A percentile compares a stretch with the other conserved stretches of the same genome.
phyloP scores from a whole-genome alignment of 768 basidiomycete genomes.

The Pleurotus tuoliensis region DNA sequence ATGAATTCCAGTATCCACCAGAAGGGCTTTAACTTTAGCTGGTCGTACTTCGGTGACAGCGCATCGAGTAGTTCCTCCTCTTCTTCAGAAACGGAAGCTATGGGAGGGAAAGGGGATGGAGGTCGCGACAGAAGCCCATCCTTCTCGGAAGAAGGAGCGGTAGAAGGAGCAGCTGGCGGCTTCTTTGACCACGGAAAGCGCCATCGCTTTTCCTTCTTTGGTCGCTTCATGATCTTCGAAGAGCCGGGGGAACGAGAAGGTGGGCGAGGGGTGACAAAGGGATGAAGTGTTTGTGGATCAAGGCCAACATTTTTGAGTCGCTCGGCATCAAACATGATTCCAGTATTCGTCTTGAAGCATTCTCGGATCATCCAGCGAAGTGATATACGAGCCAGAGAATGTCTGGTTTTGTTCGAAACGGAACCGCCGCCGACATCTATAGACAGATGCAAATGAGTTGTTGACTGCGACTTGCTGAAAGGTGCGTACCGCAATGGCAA shows the following conservation, averaged over 20 bases:
- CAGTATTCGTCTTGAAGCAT: slow-evolving; percentile 55
- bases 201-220: slow-evolving; percentile 12
- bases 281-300: slow-evolving; percentile 44
- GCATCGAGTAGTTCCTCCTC: slow-evolving; percentile 63
- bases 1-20: slow-evolving; percentile 75
- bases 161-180: neutral
- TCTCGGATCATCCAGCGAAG: slow-evolving; percentile 74
- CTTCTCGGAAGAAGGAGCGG: slow-evolving; percentile 12
- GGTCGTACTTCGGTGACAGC: slow-evolving; percentile 54
- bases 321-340: slow-evolving; percentile 55
- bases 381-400: slow-evolving; percentile 50
- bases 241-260: slow-evolving; percentile 23
- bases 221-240: slow-evolving; percentile 19
- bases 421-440: slow-evolving; percentile 30
- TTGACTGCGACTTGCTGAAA: neutral
- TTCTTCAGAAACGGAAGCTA: slow-evolving; percentile 39
- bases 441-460: neutral
- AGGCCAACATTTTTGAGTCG: slow-evolving; percentile 45
- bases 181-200: slow-evolving; percentile 12
- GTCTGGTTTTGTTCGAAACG: slow-evolving; percentile 35
- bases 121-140: slow-evolving; percentile 2
- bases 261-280: slow-evolving; percentile 33
- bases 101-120: neutral
- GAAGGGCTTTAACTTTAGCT: slow-evolving; percentile 32
- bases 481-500: slow-evolving; percentile 29